Conservation (phyloP, 176 grass and related monocot species). For the Carex scoparia region DNA sequence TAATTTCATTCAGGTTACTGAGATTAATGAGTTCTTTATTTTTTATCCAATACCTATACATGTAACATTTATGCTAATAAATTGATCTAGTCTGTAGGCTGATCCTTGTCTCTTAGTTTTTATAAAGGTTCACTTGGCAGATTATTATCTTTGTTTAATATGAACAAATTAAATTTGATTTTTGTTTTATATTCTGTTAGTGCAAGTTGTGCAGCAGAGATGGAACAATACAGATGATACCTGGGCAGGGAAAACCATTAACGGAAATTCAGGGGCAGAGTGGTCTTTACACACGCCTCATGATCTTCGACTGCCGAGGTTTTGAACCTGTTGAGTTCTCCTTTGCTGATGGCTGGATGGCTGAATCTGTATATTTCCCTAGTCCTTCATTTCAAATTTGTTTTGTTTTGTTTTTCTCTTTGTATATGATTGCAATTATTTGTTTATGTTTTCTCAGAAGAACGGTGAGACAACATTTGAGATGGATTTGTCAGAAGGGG, state of each 20-base stretch:
- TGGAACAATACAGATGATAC: constrained; percentile 79
- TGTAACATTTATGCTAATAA: neutral
- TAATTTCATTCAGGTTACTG: neutral
- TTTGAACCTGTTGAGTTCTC: constrained; percentile 76
- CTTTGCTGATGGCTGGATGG: constrained; percentile 75
- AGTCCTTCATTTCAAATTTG: constrained; percentile 12
- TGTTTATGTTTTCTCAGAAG: constrained; percentile 28
- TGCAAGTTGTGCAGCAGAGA: constrained; percentile 94
- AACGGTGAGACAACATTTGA: constrained; percentile 53
- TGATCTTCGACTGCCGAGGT: constrained; percentile 92
- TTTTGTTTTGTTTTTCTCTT: neutral
- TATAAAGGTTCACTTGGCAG: neutral
- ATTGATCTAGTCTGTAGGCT: neutral
- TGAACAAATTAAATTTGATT: neutral
- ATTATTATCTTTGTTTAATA: neutral
- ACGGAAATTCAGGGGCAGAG: constrained; percentile 53
- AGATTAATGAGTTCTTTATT: neutral
- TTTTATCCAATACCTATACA: neutral
- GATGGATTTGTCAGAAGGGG: constrained; percentile 76
- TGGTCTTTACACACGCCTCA: constrained; percentile 45
- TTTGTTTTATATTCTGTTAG: constrained; percentile 47
- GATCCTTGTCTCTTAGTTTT: neutral
- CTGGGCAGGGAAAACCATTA: constrained; percentile 72
- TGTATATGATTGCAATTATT: constrained; percentile 11
- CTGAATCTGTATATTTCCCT: constrained; percentile 69